Evolutionary conservation across 2,329 filamentous ascomycete species (phyloP).

Genomic region (Ophiocordyceps robertsii): DNA sequence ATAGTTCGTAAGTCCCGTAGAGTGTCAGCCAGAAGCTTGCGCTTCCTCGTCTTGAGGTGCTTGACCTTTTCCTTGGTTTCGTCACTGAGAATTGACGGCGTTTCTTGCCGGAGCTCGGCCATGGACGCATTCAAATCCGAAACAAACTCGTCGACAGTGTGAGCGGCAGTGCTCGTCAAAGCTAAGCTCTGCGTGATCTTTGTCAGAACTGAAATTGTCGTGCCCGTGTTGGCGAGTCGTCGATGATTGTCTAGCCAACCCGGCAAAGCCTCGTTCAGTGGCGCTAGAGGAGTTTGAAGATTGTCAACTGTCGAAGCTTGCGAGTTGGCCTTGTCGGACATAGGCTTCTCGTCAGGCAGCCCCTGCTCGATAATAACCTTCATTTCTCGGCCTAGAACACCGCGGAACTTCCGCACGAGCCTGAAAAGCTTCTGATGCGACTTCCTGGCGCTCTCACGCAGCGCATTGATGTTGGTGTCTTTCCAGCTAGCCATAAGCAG

Average conservation of each 20-base stretch:
- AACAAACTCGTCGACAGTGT: slow-evolving; percentile 55
- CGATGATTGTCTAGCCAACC: slow-evolving; percentile 34
- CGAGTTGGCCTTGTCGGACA: slow-evolving; percentile 1
- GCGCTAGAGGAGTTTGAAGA: slow-evolving; percentile 6
- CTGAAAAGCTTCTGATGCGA: slow-evolving; percentile 90
- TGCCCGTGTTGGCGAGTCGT: slow-evolving; percentile 56
- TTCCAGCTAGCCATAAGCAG: slow-evolving; percentile 93
- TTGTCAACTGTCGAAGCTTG: slow-evolving; percentile 3
- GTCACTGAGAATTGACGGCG: slow-evolving; percentile 66
- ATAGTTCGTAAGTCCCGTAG: slow-evolving; percentile 73
- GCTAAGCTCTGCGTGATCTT: slow-evolving; percentile 41
- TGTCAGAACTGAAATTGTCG: slow-evolving; percentile 63
- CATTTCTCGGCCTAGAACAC: slow-evolving; percentile 63
- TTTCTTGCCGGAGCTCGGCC: slow-evolving; percentile 66
- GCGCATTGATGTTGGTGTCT: slow-evolving; percentile 83
- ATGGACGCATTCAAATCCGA: slow-evolving; percentile 54
- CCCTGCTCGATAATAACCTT: slow-evolving; percentile 47
- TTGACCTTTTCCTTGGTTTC: slow-evolving; percentile 77
- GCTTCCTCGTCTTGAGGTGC: slow-evolving; percentile 82
- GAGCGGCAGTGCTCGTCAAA: slow-evolving; percentile 39
- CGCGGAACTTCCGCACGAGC: slow-evolving; percentile 79
- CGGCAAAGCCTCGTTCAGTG: slow-evolving; percentile 15
- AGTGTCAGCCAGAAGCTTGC: slow-evolving; percentile 79
- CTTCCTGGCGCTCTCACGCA: slow-evolving; percentile 77
- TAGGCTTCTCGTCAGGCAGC: slow-evolving; percentile 35